Evolutionary conservation across 345 rosid genomes (phyloP), one percentile per base, ranked within the genome.

Genomic region (Mercurialis annua): DNA sequence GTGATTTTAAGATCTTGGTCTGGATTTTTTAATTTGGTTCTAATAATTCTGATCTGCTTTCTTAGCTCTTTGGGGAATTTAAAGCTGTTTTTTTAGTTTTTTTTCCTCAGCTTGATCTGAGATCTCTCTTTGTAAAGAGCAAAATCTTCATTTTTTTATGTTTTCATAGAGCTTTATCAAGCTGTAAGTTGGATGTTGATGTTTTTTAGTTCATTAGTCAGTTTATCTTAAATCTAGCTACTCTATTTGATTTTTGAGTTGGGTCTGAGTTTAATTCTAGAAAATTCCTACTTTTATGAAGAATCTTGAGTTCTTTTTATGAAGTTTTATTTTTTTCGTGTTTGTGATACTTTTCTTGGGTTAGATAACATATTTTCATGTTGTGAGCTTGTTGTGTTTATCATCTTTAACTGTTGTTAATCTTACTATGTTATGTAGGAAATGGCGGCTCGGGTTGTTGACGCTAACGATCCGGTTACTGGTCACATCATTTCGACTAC

Each of bases 401-500:
- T 52, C 4, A 7, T 55, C 12, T 9, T 20, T 15, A 30, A 57
- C 33, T 36, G 3, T 58, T 34, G 30, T 48, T 10, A 59, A 44
- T 55, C 52, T 59, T 17, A 8, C 1, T 64, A 7, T 46, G 42
- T 66, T 74, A 79, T 71, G 51, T 79, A 90, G 97, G 94, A 86
- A 75, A 83, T 88, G 86, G 59, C 87, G 12, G 87, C 87, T 15
- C 79, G 87, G 62, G 92, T 83, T 42, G 87, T 81, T 67, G 84
- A 86, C 51, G 85, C 81, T 23, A 90, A 85, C 64, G 94, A 86
- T 68, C 88, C 85, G 9, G 94, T 90, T 38, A 90, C 97, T 5
- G 97, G 97, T 38, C 97, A 90, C 62, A 90, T 90, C 10, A 90
- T 90, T 62, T 88, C 97, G 52, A 90, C 97, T 33, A 90, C 97